A percentile compares a stretch with the other conserved stretches of the same genome.
Evolutionary conservation across 495 filamentous ascomycete species (phyloP).

Genomic region (Neurospora sp.): DNA sequence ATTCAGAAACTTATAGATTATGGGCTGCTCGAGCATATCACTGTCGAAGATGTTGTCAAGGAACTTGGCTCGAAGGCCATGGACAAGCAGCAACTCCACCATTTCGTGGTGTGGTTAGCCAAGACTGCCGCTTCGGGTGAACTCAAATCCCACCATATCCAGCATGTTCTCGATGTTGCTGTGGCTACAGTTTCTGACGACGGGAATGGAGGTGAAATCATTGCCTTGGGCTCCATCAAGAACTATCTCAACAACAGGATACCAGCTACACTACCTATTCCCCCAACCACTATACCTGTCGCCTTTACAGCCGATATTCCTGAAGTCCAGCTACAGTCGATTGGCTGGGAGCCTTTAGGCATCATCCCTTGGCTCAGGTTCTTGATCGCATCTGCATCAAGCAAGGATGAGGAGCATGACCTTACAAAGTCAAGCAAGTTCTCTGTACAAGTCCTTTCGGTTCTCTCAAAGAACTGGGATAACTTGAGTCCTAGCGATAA

Average conservation of each 20-base stretch:
- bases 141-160: slow-evolving; percentile 51
- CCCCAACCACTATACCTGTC: slow-evolving; percentile 75
- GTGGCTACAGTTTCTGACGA: slow-evolving; percentile 66
- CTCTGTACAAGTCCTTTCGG: slow-evolving; percentile 62
- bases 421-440: slow-evolving; percentile 64
- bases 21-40: slow-evolving; percentile 73
- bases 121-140: slow-evolving; percentile 55
- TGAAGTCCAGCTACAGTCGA: slow-evolving; percentile 54
- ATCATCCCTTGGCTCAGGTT: slow-evolving; percentile 76
- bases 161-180: slow-evolving; percentile 63
- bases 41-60: slow-evolving; percentile 69
- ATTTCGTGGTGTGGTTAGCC: slow-evolving; percentile 76
- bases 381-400: slow-evolving; percentile 52
- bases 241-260: slow-evolving; percentile 69
- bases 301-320: slow-evolving; percentile 50
- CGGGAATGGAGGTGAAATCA: slow-evolving; percentile 48
- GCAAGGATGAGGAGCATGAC: slow-evolving; percentile 32
- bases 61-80: slow-evolving; percentile 73
- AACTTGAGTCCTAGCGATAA: slow-evolving; percentile 54
- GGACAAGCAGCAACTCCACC: slow-evolving; percentile 57
- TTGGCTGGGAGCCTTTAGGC: slow-evolving; percentile 76
- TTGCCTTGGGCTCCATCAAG: slow-evolving; percentile 64
- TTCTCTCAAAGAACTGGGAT: slow-evolving; percentile 86
- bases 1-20: slow-evolving; percentile 67
- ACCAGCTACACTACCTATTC: slow-evolving; percentile 70